Conservation (phyloP, 768 basidiomycete genomes). For the Hygrophorus russula region DNA sequence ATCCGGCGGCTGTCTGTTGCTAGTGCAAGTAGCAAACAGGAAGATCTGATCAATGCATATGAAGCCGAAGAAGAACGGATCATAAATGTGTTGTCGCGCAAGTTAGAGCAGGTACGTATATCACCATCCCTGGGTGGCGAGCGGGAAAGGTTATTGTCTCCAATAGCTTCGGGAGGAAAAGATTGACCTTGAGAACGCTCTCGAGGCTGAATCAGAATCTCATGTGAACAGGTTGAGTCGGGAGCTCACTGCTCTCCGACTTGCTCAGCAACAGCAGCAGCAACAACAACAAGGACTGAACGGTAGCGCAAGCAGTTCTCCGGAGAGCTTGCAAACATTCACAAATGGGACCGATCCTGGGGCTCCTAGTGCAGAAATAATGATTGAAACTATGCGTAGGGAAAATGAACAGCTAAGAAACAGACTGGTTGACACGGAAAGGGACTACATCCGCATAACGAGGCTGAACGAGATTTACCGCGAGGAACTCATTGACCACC, state of each 20-base stretch:
- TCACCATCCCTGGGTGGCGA: background rate
- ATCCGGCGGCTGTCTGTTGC: slow-evolving; percentile 45
- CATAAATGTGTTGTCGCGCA: slow-evolving; percentile 71
- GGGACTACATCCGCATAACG: slow-evolving; percentile 64
- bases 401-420: slow-evolving; percentile 71
- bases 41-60: slow-evolving; percentile 78
- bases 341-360: slow-evolving; percentile 16
- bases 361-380: slow-evolving; percentile 39
- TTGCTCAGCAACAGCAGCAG: slow-evolving; percentile 44
- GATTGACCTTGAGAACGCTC: slow-evolving; percentile 67
- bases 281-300: slow-evolving; percentile 17
- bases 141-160: background rate
- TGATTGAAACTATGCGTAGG: slow-evolving; percentile 64
- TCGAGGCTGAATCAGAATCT: slow-evolving; percentile 79
- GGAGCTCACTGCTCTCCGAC: slow-evolving; percentile 54
- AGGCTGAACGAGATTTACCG: slow-evolving; percentile 76
- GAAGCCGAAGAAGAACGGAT: slow-evolving; percentile 88
- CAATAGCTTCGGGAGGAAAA: slow-evolving; percentile 73
- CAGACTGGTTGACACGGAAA: slow-evolving; percentile 61
- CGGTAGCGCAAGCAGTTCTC: slow-evolving; percentile 19
- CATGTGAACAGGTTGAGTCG: slow-evolving; percentile 70
- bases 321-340: slow-evolving; percentile 21
- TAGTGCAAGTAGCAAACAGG: slow-evolving; percentile 47
- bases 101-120: slow-evolving; percentile 63
- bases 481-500: slow-evolving; percentile 72